Base-by-base conservation (phyloP, 2,329 filamentous ascomycete species). In the Aspergillus udagawae region DNA sequence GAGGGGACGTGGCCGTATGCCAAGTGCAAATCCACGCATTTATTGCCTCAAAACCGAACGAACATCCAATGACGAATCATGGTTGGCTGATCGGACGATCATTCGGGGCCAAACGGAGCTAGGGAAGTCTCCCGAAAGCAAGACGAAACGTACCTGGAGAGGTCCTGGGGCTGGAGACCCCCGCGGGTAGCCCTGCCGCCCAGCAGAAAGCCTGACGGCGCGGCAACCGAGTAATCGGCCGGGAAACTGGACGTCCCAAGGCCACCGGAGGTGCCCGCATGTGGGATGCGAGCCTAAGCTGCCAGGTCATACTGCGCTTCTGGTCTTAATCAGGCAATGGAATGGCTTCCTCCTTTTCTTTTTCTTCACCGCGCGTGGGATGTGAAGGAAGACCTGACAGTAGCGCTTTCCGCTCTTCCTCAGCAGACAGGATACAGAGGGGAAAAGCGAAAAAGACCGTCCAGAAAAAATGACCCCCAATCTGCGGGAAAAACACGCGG, bases 201-300 rank as follows among this genome's bases (percentile, higher is more conserved):
- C 38, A 59, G 51, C 60, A 59, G 48, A 53, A 50, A 54, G 49
- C 54, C 60, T 54, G 59, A 47, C 56, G 51, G 54, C 64, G 65
- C 64, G 64, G 61, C 59, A 63, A 60, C 61, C 60, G 63, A 62
- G 60, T 61, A 65, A 64, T 70, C 62, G 67, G 61, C 68, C 69
- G 70, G 68, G 64, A 66, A 61, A 67, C 48, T 48, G 63, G 53
- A 42, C 59, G 62, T 63, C 68, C 63, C 44, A 38, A 17, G 4
- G 14, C 32, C 32, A 67, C 60, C 69, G 69, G 67, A 64, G 67
- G 60, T 54, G 68, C 65, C 69, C 70, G 69, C 63, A 66, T 53
- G 49, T 58, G 66, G 52, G 66, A 63, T 52, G 65, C 64, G 50
- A 72, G 63, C 58, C 64, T 69, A 61, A 64, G 59, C 65, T 69